phyloP scores from a whole-genome alignment of 345 rosid genomes.

The Cardamine occulta region DNA sequence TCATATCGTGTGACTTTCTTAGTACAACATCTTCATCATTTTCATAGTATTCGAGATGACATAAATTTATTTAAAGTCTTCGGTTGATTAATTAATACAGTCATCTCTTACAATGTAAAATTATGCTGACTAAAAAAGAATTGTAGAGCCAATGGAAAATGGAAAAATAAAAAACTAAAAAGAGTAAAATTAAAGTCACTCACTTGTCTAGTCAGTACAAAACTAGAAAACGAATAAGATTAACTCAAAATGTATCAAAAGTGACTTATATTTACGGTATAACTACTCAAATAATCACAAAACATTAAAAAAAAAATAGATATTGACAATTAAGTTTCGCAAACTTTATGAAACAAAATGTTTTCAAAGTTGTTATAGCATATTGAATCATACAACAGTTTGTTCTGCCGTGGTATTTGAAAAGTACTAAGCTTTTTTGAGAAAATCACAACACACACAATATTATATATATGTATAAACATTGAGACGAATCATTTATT shows the following conservation, averaged over 20 bases:
- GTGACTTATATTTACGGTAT: background rate
- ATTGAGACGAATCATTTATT: background rate
- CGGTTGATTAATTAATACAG: background rate
- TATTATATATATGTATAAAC: too few species aligned
- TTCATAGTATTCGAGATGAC: constrained; percentile 31
- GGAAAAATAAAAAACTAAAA: background rate
- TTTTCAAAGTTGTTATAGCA: background rate
- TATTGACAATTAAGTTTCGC: background rate
- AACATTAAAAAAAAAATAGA: background rate
- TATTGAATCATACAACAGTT: background rate
- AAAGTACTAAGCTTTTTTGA: background rate
- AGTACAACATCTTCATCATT: constrained; percentile 15
- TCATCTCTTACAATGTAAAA: background rate
- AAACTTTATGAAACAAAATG: background rate
- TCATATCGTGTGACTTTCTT: constrained; percentile 10
- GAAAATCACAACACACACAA: background rate
- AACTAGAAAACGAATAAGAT: background rate
- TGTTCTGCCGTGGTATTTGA: constrained; percentile 20
- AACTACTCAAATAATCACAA: background rate
- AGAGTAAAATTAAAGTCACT: background rate
- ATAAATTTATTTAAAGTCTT: background rate
- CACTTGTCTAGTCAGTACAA: background rate
- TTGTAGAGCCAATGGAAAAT: background rate
- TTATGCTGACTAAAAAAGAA: background rate
- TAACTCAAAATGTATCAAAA: background rate